A percentile compares a stretch with the other conserved stretches of the same genome.
phyloP scores from a whole-genome alignment of 1,139 yeast genomes.

The Kurtzmaniella quercitrusa region DNA sequence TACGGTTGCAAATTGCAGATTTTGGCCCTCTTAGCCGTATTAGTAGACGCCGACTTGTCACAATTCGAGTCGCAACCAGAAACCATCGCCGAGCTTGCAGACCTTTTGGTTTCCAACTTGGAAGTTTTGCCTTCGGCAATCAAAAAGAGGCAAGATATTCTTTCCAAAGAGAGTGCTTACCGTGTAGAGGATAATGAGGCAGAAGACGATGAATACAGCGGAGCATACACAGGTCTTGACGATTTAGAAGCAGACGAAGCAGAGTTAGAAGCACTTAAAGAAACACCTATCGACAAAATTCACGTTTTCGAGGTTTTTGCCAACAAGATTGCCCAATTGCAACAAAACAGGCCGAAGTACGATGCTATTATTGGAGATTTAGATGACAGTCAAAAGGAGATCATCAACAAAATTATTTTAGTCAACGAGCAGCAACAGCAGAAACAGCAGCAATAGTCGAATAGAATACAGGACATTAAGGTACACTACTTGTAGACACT shows the following conservation, averaged over 20 bases:
- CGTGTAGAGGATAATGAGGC: slow-evolving; percentile 29
- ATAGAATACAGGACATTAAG: slow-evolving; percentile 4
- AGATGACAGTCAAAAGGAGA: slow-evolving; percentile 30
- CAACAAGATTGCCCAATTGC: slow-evolving; percentile 22
- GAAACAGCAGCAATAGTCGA: slow-evolving; percentile 10
- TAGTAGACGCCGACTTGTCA: slow-evolving; percentile 25
- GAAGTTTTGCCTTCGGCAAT: slow-evolving; percentile 47
- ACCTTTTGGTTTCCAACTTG: slow-evolving; percentile 37
- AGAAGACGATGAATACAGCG: slow-evolving; percentile 24
- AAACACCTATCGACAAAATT: slow-evolving; percentile 46
- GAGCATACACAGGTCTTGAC: slow-evolving; percentile 29
- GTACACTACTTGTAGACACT: background rate
- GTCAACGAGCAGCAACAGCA: slow-evolving; percentile 16
- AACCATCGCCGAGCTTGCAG: slow-evolving; percentile 35
- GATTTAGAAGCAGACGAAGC: slow-evolving; percentile 49
- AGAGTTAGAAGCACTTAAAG: slow-evolving; percentile 50
- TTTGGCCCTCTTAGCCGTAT: slow-evolving; percentile 33
- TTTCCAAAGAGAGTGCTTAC: slow-evolving; percentile 31
- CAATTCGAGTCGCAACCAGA: slow-evolving; percentile 27
- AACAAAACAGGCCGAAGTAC: slow-evolving; percentile 28
- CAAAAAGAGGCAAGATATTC: slow-evolving; percentile 39
- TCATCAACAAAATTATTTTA: slow-evolving; percentile 28
- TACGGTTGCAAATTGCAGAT: slow-evolving; percentile 55
- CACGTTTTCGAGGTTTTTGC: slow-evolving; percentile 46
- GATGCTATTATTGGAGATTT: slow-evolving; percentile 36